Base-by-base conservation (phyloP, 371 early-diverging fungal species). In the Catenaria anguillulae region DNA sequence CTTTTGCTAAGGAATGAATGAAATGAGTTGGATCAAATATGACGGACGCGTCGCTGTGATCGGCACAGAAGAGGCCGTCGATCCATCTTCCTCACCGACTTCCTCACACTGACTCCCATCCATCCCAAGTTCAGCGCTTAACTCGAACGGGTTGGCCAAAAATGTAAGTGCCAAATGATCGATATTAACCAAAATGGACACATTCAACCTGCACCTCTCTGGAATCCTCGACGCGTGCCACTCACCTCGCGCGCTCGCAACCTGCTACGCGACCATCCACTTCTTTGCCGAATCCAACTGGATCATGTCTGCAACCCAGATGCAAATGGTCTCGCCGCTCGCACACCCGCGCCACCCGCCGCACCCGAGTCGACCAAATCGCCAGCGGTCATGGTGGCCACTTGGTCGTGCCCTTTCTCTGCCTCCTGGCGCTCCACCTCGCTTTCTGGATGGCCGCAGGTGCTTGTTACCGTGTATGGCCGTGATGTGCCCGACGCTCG, bases 321-420 rank as follows among this genome's bases (percentile, higher is more conserved):
- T 26, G 6, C 15, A 56, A 5, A 1, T 31, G 24, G 6, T 42
- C 26, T 66, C 52, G 13, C 21, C 19, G 26, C 23, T 33, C 1
- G 37, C 40, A 17, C 24, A 15, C 33, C 26, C 33, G 26, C n/a
- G n/a, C 2, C 54, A 0, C 21, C 31, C 26, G 15, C 15, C 13
- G 15, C 52, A 31, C 26, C 29, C 24, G n/a, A 24, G n/a, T 24
- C n/a, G 21, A 23, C 5, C n/a, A 24, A 12, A 12, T 48, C 8
- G 12, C 12, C 24, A 24, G n/a, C 4, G 4, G 12, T 12, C 48
- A 24, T 24, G 19, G 60, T 68, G 12, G 76, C 73, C 56, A 75
- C 77, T 23, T 80, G 77, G 77, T 77, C 76, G 62, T 80, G 77
- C 62, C 79, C 81, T 1, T 23, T 79, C 17, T 75, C 77, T 24